Conservation (phyloP, 1,139 yeast genomes). For the Hemisphaericaspora subhashii region DNA sequence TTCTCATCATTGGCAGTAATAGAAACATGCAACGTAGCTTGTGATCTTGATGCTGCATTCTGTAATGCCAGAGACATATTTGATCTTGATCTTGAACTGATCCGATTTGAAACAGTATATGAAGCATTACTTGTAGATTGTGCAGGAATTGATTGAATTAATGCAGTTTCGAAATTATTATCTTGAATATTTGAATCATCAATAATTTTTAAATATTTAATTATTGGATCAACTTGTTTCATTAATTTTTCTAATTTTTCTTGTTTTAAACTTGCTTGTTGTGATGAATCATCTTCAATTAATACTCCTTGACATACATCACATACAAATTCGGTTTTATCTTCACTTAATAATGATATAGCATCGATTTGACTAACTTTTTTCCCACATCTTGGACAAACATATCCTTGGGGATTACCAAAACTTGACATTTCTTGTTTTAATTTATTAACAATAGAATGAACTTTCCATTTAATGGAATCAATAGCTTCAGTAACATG, state of each 20-base stretch:
- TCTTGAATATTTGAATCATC: constrained; percentile 87
- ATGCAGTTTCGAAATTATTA: constrained; percentile 79
- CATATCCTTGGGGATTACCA: constrained; percentile 90
- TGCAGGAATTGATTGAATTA: constrained; percentile 81
- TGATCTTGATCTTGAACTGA: constrained; percentile 29
- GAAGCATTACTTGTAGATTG: constrained; percentile 67
- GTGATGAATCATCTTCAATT: constrained; percentile 85
- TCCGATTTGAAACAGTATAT: constrained; percentile 49
- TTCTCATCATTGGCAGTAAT: constrained; percentile 91
- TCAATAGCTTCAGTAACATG: constrained; percentile 94
- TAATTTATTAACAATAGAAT: constrained; percentile 72
- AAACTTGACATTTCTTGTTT: constrained; percentile 80
- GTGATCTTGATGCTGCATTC: constrained; percentile 46
- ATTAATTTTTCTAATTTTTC: constrained; percentile 79
- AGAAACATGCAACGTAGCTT: constrained; percentile 83
- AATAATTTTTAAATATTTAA: constrained; percentile 76
- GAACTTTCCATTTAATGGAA: constrained; percentile 95
- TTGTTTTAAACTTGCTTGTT: constrained; percentile 79
- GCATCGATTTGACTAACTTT: constrained; percentile 88
- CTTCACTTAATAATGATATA: constrained; percentile 74
- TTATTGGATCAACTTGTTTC: constrained; percentile 88
- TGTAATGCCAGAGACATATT: constrained; percentile 33
- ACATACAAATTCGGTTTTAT: constrained; percentile 78
- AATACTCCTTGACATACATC: constrained; percentile 77
- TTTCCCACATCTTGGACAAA: constrained; percentile 83